Evolutionary conservation across 106 monocot species (phyloP).

Genomic region (Agapanthus africanus): DNA sequence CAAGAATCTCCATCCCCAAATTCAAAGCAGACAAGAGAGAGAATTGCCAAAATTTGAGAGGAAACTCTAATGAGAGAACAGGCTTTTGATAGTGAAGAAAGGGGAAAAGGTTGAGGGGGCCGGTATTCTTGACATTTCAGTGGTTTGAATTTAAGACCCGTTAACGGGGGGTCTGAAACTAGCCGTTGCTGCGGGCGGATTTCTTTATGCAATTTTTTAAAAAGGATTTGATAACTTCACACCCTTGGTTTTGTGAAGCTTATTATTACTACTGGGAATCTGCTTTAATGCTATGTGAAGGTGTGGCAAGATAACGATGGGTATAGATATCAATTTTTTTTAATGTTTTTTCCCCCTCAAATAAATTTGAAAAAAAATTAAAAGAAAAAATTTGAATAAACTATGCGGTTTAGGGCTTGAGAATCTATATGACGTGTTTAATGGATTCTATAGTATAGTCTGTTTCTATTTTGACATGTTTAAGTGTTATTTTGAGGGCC

Average conservation of each 20-base stretch:
- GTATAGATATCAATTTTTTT: neutral
- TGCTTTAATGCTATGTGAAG: neutral
- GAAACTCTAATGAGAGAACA: neutral
- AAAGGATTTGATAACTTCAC: neutral
- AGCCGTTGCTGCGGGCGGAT: constrained; percentile 2
- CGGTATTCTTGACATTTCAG: neutral
- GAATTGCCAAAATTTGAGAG: neutral
- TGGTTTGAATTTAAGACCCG: neutral
- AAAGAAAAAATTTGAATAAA: no score
- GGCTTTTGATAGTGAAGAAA: neutral
- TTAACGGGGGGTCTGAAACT: constrained; percentile 4
- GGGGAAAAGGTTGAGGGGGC: neutral
- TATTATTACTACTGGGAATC: no score
- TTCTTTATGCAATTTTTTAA: neutral
- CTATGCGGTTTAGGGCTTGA: no score
- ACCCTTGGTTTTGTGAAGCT: neutral
- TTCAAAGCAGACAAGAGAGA: no score
- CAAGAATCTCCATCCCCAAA: constrained; percentile 18
- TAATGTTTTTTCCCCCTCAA: no score
- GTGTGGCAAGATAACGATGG: neutral
- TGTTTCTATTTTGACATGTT: no score
- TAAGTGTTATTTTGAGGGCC: no score
- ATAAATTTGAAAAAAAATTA: no score
- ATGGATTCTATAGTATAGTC: no score
- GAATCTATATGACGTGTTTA: no score